Percentiles rank a stretch among this genome's conserved stretches.
These are phyloP conservation scores for Pichia sp. DNA, from an alignment of 1,139 yeast species.

Conservation along the genomic window DNA sequence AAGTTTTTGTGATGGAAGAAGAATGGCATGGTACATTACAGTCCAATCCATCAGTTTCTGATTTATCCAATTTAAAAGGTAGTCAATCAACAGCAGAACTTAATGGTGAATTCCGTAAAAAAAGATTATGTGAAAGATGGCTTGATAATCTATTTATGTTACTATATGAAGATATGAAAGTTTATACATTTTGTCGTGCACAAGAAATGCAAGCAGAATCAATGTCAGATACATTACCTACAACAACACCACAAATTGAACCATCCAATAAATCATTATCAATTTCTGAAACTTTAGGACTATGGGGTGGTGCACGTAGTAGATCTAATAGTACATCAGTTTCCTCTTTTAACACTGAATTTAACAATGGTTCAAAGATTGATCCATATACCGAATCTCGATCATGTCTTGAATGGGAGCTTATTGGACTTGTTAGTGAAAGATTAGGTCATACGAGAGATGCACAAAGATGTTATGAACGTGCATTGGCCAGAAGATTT, in stretches of 20 bases:
- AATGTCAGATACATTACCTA: constrained; percentile 6
- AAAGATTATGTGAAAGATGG: constrained; percentile 59
- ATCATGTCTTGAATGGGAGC: constrained; percentile 56
- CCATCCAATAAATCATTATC: neutral
- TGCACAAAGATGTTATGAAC: constrained; percentile 59
- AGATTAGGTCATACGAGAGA: constrained; percentile 52
- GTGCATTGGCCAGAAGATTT: constrained; percentile 51
- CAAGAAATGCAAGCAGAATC: constrained; percentile 32
- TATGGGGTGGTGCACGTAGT: constrained; percentile 10
- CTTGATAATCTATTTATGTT: constrained; percentile 56
- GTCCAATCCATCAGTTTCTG: too few species aligned
- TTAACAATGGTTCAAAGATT: constrained; percentile 25
- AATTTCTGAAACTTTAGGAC: constrained; percentile 7
- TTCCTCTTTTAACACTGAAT: neutral
- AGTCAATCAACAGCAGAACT: neutral
- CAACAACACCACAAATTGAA: neutral
- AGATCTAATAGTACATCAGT: neutral
- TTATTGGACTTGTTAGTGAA: constrained; percentile 47
- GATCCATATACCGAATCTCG: constrained; percentile 14
- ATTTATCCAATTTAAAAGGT: too few species aligned
- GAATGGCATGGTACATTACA: constrained; percentile 34
- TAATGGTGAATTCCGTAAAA: constrained; percentile 28
- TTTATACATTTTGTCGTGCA: constrained; percentile 55
- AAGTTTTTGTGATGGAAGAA: constrained; percentile 60
- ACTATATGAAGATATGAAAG: constrained; percentile 52